A percentile compares a stretch with the other conserved stretches of the same genome.
Evolutionary conservation across 495 filamentous ascomycete genomes (phyloP).

Genomic region (Hypoxylon cercidicola): DNA sequence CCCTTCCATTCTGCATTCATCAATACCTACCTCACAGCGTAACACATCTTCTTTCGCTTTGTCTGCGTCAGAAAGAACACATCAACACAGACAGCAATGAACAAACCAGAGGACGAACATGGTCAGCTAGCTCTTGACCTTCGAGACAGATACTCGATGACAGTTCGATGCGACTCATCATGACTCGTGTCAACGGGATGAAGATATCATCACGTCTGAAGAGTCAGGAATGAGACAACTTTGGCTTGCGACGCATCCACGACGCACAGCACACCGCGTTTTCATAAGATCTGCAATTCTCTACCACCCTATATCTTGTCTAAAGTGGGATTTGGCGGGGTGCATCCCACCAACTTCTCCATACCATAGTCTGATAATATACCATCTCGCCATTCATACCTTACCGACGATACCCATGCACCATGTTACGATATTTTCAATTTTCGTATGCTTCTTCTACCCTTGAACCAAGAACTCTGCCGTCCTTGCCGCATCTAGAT

Average conservation of each 20-base stretch:
- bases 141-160: constrained; percentile 5
- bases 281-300: constrained; percentile 38
- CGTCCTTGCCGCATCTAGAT: constrained; percentile 22
- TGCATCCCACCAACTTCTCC: constrained; percentile 18
- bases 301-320: constrained; percentile 22
- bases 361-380: no score
- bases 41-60: not conserved
- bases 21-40: not conserved
- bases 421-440: not conserved
- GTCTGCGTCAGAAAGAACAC: not conserved
- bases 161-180: constrained; percentile 1
- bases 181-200: no score
- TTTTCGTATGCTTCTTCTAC: constrained; percentile 4
- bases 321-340: constrained; percentile 28
- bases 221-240: not conserved
- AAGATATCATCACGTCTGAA: constrained; percentile 19
- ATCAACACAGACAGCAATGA: no score
- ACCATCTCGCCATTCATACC: constrained; percentile 6
- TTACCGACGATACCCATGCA: constrained; percentile 8
- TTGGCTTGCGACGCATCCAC: constrained; percentile 23
- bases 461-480: constrained; percentile 19
- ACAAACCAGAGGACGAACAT: no score
- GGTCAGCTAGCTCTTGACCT: no score
- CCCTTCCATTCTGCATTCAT: not conserved
- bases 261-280: constrained; percentile 38